Conservation (phyloP, 495 filamentous ascomycete species). For the Lichenothelia convexa region DNA sequence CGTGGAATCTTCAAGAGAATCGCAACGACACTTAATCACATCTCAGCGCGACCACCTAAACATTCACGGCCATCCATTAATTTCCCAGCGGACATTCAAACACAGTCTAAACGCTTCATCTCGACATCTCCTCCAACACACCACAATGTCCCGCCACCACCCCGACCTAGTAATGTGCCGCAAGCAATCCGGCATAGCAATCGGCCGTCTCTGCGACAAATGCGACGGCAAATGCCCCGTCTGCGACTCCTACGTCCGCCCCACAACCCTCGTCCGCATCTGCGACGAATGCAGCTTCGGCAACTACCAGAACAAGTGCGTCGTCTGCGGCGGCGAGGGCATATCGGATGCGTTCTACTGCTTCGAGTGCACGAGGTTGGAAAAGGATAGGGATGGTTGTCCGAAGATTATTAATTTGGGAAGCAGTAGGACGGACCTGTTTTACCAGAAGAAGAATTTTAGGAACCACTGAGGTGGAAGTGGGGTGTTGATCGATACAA, state of each 20-base stretch:
- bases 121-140: neutral
- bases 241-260: constrained; percentile 96
- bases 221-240: constrained; percentile 99
- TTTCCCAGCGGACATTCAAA: no score
- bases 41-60: no score
- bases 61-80: no score
- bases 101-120: no score
- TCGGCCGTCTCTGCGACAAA: constrained; percentile 98
- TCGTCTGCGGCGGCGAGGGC: constrained; percentile 94
- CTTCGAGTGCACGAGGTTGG: constrained; percentile 92
- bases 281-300: constrained; percentile 99
- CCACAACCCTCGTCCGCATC: constrained; percentile 91
- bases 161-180: constrained; percentile 97
- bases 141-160: neutral
- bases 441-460: constrained; percentile 72
- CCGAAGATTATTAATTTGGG: constrained; percentile 99
- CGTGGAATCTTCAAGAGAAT: no score
- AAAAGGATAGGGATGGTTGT: constrained; percentile 95
- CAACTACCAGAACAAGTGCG: constrained; percentile 99
- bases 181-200: constrained; percentile 93
- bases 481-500: no score
- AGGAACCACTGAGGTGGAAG: no score
- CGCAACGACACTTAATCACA: no score
- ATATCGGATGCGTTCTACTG: constrained; percentile 99
- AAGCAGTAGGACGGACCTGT: constrained; percentile 83